phyloP scores from a whole-genome alignment of 2,329 filamentous ascomycete species.

The Chaetomium olivaceum region DNA sequence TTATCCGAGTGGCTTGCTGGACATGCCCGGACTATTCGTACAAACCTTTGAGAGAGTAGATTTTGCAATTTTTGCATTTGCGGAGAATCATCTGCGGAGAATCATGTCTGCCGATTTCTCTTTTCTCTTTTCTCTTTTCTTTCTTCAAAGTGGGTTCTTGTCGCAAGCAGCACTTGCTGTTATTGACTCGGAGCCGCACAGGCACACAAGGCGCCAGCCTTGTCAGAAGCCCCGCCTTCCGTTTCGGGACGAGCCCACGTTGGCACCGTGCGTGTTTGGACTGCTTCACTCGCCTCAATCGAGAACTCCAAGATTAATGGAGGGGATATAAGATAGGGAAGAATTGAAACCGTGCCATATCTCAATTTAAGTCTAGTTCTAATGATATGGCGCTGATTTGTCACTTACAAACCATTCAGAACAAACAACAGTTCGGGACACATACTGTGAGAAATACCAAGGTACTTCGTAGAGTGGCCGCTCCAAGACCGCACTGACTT shows the following conservation, averaged over 20 bases:
- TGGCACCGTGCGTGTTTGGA: background rate
- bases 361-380: background rate
- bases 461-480: no score
- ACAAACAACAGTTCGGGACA: background rate
- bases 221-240: constrained; percentile 4
- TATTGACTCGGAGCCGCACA: background rate
- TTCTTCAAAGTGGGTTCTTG: background rate
- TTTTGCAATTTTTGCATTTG: background rate
- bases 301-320: background rate
- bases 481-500: no score
- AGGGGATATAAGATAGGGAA: background rate
- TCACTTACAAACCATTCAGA: background rate
- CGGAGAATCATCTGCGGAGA: background rate
- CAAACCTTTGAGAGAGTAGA: background rate
- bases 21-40: background rate
- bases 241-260: background rate
- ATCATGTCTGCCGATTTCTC: background rate
- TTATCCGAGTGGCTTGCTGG: background rate
- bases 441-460: background rate
- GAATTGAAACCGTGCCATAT: background rate
- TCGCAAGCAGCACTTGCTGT: background rate
- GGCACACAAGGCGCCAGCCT: background rate
- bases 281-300: background rate
- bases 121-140: background rate
- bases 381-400: background rate